phyloP scores from a whole-genome alignment of 345 rosid species.

The Linum usitatissimum region DNA sequence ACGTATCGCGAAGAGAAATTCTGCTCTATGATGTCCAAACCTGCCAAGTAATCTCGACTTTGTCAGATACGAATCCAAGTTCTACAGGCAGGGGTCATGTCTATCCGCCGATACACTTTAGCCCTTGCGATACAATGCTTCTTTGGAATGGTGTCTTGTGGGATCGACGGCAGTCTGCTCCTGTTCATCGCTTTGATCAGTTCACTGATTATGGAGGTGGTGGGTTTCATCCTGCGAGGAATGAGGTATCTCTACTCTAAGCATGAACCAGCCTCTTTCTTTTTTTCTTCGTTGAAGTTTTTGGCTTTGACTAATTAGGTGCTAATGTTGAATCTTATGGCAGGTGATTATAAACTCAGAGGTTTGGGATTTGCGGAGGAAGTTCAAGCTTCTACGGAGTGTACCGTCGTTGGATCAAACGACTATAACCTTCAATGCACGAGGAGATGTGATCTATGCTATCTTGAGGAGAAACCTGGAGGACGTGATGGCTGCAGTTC shows the following conservation, averaged over 20 bases:
- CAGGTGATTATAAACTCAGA: conserved; percentile 95
- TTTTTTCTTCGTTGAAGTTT: background rate
- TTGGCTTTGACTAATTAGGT: background rate
- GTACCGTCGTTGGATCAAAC: conserved; percentile 94
- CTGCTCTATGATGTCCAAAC: conserved; percentile 78
- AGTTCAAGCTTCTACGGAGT: conserved; percentile 69
- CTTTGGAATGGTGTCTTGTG: conserved; percentile 91
- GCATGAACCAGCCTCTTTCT: background rate
- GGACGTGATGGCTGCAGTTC: conserved; percentile 80
- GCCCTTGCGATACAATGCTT: conserved; percentile 70
- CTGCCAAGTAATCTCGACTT: conserved; percentile 35
- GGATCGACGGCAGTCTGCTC: conserved; percentile 58
- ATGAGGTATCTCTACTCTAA: conserved; percentile 51
- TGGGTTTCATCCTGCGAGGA: conserved; percentile 96
- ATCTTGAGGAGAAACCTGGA: conserved; percentile 90
- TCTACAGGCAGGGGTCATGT: conserved; percentile 58
- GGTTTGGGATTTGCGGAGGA: conserved; percentile 95
- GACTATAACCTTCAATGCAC: conserved; percentile 68
- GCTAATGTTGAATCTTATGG: background rate
- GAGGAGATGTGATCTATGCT: conserved; percentile 93
- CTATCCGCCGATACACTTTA: conserved; percentile 77
- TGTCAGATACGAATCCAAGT: conserved; percentile 47
- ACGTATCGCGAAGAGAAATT: conserved; percentile 56
- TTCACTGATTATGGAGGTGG: conserved; percentile 95
- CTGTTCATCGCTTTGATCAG: conserved; percentile 70